phyloP scores from a whole-genome alignment of 2,329 filamentous ascomycete genomes.

The Thermomyces lanuginosus region DNA sequence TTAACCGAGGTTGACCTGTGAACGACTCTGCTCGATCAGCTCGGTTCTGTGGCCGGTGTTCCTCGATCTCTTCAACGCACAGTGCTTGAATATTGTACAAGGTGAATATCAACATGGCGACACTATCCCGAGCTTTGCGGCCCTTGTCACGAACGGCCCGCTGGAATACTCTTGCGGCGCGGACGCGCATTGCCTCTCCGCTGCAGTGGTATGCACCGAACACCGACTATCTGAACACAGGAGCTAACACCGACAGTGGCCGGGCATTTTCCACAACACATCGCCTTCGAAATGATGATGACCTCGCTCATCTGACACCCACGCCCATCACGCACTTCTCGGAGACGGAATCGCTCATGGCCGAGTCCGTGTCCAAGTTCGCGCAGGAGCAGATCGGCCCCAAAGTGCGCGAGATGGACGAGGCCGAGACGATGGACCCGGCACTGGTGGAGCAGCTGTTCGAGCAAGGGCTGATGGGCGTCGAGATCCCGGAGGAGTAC shows the following conservation, averaged over 20 bases:
- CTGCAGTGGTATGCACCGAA: not conserved
- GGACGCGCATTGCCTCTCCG: constrained; percentile 7
- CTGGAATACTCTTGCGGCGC: constrained; percentile 28
- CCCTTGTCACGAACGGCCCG: constrained; percentile 27
- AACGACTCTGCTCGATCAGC: too few species aligned
- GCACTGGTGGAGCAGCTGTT: constrained; percentile 79
- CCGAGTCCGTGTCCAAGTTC: constrained; percentile 79
- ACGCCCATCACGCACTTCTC: constrained; percentile 88
- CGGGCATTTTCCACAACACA: constrained; percentile 47
- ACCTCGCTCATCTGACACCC: constrained; percentile 64
- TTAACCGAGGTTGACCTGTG: too few species aligned
- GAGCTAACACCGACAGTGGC: constrained; percentile 14
- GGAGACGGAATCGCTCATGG: constrained; percentile 78
- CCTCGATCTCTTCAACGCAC: too few species aligned
- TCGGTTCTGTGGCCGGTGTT: too few species aligned
- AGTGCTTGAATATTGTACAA: too few species aligned
- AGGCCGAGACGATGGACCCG: constrained; percentile 86
- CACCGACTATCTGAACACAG: constrained; percentile 1
- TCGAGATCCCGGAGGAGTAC: constrained; percentile 95
- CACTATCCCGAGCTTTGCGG: constrained; percentile 31
- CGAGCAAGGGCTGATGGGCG: constrained; percentile 91
- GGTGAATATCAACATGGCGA: constrained; percentile 28
- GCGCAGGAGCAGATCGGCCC: constrained; percentile 76
- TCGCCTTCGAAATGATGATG: constrained; percentile 36
- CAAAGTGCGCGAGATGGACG: constrained; percentile 92